Conservation (phyloP, 257 asterid species). For the Ilex aquifolium region DNA sequence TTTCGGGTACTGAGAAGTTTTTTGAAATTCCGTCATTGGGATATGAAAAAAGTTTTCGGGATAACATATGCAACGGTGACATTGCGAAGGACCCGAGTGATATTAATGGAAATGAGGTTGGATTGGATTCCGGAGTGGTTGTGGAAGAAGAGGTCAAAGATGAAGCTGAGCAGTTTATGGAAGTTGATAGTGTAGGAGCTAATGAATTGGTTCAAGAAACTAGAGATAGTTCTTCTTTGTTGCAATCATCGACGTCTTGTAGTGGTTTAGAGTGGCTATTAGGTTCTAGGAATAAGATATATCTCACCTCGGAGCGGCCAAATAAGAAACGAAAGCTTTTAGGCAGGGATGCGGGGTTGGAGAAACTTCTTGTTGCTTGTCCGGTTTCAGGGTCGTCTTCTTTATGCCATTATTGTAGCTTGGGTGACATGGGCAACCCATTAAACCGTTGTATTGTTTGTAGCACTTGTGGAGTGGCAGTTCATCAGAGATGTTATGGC, state of each 20-base stretch:
- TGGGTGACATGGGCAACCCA: constrained; percentile 51
- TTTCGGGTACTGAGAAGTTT: constrained; percentile 36
- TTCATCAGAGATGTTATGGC: constrained; percentile 97
- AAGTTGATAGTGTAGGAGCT: constrained; percentile 36
- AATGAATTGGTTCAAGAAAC: constrained; percentile 8
- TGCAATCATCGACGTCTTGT: constrained; percentile 11
- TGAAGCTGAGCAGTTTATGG: constrained; percentile 42
- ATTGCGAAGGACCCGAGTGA: background rate
- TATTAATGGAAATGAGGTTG: constrained; percentile 14
- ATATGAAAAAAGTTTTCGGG: constrained; percentile 16
- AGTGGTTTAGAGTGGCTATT: constrained; percentile 91
- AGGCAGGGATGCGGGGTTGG: constrained; percentile 89
- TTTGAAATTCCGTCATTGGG: constrained; percentile 38
- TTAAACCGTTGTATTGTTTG: constrained; percentile 70
- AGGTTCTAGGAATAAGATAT: constrained; percentile 83
- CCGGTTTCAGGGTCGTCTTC: constrained; percentile 71
- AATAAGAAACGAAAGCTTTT: constrained; percentile 84
- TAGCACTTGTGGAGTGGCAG: constrained; percentile 67
- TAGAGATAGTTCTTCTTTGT: constrained; percentile 5
- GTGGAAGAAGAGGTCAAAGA: constrained; percentile 27
- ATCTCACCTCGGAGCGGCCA: constrained; percentile 80
- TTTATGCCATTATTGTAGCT: constrained; percentile 85
- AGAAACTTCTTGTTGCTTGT: constrained; percentile 70
- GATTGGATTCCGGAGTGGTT: constrained; percentile 13
- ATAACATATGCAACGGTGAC: constrained; percentile 1